Base-by-base conservation (phyloP, 192 early-diverging fungal genomes). In the Backusella luteola region DNA sequence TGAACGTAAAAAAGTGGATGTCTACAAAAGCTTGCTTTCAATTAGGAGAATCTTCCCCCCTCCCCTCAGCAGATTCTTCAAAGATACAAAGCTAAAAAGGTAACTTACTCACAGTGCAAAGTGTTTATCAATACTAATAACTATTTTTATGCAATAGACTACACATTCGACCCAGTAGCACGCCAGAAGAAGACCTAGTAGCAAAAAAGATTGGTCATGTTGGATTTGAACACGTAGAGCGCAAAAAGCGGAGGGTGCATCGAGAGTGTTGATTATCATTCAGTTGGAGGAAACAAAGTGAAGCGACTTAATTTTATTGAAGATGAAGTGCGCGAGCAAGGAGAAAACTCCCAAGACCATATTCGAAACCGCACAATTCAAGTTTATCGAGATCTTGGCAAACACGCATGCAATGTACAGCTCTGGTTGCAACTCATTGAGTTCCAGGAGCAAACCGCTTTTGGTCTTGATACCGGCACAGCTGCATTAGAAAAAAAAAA, bases 361-460 rank as follows among this genome's bases (percentile, higher is more conserved):
- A 74, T 70, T 32, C 77, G 83, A 53, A 75, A 77, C 8, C 71
- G 79, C 15, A 84, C 76, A 34, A 80, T 83, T 34, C 75, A 83
- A 38, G 76, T 77, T 59, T 77, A 83, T 59, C 66, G 52, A 11
- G 17, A 73, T 11, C 39, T 83, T 23, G 72, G 63, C 3, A 46
- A 89, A 82, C 72, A 88, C 32, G 85, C 87, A 23, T 56, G 84
- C 34, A 63, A 90, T 69, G 66, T 82, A 12, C 67, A 75, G 11
- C 77, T 80, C 12, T 90, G 89, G 89, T 67, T 88, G 12, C 79
- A 84, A 32, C 87, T 86, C 66, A 85, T 88, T 74, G 79, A 76
- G 17, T 83, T 88, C 56, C 87, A 87, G 74, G 87, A 90, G 69
- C 80, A 69, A 80, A 26, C 76, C 74, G 76, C 73, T 0, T 5